phyloP scores from a whole-genome alignment of 495 filamentous ascomycete species.

The Penicillium chermesinum region DNA sequence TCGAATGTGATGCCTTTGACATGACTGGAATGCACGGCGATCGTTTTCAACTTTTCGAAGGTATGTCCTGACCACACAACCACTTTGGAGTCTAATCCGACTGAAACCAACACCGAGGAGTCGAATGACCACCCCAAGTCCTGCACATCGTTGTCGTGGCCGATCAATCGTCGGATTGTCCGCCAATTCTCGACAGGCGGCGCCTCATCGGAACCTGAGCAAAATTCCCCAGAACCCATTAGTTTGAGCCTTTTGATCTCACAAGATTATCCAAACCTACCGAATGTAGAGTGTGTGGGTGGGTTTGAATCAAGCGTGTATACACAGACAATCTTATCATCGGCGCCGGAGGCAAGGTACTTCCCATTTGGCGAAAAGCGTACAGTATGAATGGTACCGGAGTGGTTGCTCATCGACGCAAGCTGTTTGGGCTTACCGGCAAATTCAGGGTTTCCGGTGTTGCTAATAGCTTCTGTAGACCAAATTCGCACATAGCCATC shows the following conservation, averaged over 20 bases:
- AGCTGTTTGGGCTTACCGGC: conserved; percentile 82
- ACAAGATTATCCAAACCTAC: conserved; percentile 41
- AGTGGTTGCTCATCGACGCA: conserved; percentile 96
- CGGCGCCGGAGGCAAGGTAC: conserved; percentile 92
- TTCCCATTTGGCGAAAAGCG: conserved; percentile 90
- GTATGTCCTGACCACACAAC: conserved; percentile 97
- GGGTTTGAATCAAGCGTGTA: conserved; percentile 83
- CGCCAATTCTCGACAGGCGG: conserved; percentile 97
- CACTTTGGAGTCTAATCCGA: conserved; percentile 94
- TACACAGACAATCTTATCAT: conserved; percentile 97
- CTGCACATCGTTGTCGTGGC: conserved; percentile 98
- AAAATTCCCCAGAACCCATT: neutral
- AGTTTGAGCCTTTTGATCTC: conserved; percentile 1
- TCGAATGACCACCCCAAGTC: conserved; percentile 97
- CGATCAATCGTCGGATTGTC: conserved; percentile 83
- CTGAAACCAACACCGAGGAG: conserved; percentile 90
- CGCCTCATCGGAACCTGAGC: conserved; percentile 76
- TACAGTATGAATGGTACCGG: conserved; percentile 93
- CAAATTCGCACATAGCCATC: conserved; percentile 97
- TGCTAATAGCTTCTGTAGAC: conserved; percentile 91
- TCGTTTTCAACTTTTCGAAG: conserved; percentile 93
- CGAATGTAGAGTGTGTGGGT: conserved; percentile 70
- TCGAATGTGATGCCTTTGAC: conserved; percentile 99
- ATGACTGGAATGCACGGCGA: conserved; percentile 88
- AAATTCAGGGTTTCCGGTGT: conserved; percentile 59